A percentile compares a stretch with the other conserved stretches of the same genome.
These are phyloP conservation scores for Trichoderma virens DNA, from an alignment of 495 filamentous ascomycete genomes.

Conservation along the genomic window DNA sequence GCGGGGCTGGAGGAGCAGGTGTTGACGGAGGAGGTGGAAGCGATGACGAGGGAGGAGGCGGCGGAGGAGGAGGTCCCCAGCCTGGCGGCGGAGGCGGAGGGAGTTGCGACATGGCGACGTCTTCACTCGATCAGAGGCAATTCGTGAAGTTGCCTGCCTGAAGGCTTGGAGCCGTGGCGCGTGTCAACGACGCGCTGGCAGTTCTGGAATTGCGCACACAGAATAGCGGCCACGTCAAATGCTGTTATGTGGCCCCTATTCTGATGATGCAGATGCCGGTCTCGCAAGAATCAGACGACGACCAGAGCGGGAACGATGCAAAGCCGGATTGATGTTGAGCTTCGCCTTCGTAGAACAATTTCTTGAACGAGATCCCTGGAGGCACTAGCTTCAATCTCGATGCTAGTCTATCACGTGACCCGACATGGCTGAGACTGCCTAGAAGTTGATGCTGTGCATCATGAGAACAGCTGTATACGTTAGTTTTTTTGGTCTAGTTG, in stretches of 20 bases:
- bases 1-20: constrained; percentile 59
- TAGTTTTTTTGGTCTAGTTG: no score
- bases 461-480: no score
- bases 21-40: constrained; percentile 52
- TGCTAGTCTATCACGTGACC: not conserved
- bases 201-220: not conserved
- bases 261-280: not conserved
- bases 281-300: not conserved
- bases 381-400: not conserved
- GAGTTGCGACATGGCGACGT: not conserved
- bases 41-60: constrained; percentile 62
- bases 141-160: constrained; percentile 7
- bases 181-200: constrained; percentile 5
- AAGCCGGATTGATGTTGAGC: not conserved
- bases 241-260: not conserved
- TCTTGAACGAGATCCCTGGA: not conserved
- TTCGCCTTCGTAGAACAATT: constrained; percentile 4
- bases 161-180: constrained; percentile 9
- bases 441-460: no score
- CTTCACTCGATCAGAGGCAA: constrained; percentile 4
- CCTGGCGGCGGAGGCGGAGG: constrained; percentile 54
- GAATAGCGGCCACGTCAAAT: not conserved
- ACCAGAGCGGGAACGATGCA: not conserved
- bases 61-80: constrained; percentile 37
- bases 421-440: no score